Base-by-base conservation (phyloP, 345 rosid genomes). In the Fremontodendron californicum region DNA sequence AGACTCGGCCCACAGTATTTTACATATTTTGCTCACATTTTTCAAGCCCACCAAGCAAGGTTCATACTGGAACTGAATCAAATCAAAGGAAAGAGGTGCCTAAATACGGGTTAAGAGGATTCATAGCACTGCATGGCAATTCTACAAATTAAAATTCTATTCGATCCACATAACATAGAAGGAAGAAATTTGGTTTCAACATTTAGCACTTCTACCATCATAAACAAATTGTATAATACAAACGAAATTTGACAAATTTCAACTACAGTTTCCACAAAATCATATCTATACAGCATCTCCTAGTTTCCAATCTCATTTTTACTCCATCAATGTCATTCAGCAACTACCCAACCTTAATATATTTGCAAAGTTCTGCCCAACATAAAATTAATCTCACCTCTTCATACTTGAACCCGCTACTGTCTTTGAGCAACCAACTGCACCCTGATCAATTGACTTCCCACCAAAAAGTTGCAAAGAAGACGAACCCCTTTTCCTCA, bases 391-490 rank as follows among this genome's bases (percentile, higher is more conserved):
- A 43, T 78, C 75, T 78, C 73, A 76, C 39, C 79, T 64, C 81
- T 77, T 81, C 40, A 57, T 11, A 39, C 82, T 77, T 19, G 79
- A 81, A 51, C 82, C 78, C 0, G 74, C 73, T n/a, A 51, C 46
- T 79, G 83, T 76, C 85, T 80, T 82, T 58, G 91, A 85, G 78
- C 85, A 81, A 19, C 81, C 84, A 21, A 83, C 75, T 6, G 76
- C 78, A 60, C 79, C 80, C 58, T 78, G 86, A 76, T 84, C 86
- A 6, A 67, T 31, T 5, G 86, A 58, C 40, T 77, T 82, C 19
- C 85, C 88, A 80, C 66, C 33, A 68, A 81, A 63, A 57, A 77
- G 61, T 73, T 79, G 85, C 29, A 79, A 73, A 65, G 84, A 68
- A 31, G 55, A 54, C 23, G 84, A 73, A 43, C 81, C 84, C 9